These are phyloP conservation scores for Aspergillus pseudoviridinutans DNA, from an alignment of 2,329 filamentous ascomycete species.

Conservation along the genomic window DNA sequence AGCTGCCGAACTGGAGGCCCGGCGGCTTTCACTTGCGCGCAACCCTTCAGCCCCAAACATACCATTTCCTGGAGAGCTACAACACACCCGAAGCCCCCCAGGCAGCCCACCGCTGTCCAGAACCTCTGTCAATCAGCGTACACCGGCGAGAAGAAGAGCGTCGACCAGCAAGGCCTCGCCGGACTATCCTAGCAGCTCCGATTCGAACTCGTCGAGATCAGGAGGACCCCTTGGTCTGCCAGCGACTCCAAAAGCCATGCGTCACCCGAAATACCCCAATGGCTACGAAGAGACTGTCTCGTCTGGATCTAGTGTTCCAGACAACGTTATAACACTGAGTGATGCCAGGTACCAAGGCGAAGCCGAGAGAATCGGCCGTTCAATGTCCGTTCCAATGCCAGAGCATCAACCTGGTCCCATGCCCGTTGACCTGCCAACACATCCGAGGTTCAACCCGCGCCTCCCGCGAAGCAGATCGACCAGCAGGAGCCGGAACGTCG, in stretches of 20 bases:
- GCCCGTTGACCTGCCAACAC: constrained; percentile 34
- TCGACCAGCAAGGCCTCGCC: constrained; percentile 38
- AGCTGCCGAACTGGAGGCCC: constrained; percentile 82
- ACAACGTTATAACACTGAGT: constrained; percentile 37
- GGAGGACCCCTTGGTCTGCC: constrained; percentile 68
- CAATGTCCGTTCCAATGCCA: constrained; percentile 38
- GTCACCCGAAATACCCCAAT: constrained; percentile 64
- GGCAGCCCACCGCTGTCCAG: constrained; percentile 42
- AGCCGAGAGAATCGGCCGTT: constrained; percentile 32
- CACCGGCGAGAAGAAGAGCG: constrained; percentile 25
- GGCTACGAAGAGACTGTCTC: constrained; percentile 47
- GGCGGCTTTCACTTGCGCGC: constrained; percentile 76
- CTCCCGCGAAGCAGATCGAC: constrained; percentile 40
- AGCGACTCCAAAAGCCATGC: constrained; percentile 87
- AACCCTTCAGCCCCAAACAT: constrained; percentile 77
- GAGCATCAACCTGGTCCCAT: constrained; percentile 22
- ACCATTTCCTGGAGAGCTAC: constrained; percentile 62
- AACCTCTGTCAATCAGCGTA: constrained; percentile 30
- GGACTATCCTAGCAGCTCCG: constrained; percentile 35
- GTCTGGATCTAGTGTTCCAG: constrained; percentile 55
- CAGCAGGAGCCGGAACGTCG: constrained; percentile 31
- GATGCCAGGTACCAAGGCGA: constrained; percentile 37
- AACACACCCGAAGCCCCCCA: constrained; percentile 38
- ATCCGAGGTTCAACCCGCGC: constrained; percentile 38
- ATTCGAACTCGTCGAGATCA: constrained; percentile 41